A percentile compares a stretch with the other conserved stretches of the same genome.
Evolutionary conservation across 176 grass and related monocot genomes (phyloP).

Genomic region (Phragmites australis): DNA sequence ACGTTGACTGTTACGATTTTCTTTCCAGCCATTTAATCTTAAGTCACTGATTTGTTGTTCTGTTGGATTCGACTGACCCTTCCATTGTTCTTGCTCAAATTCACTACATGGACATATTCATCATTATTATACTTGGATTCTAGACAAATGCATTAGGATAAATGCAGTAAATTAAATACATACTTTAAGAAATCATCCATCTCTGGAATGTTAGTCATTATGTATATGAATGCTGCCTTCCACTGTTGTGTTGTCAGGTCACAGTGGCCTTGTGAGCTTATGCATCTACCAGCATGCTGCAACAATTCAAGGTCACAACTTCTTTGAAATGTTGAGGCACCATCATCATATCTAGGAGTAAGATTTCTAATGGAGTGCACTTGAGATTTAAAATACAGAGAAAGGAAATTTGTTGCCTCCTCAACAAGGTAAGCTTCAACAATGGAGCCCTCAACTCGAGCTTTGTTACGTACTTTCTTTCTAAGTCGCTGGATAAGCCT

Average conservation of each 20-base stretch:
- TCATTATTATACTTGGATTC: too few species aligned
- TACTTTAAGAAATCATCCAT: slow-evolving; percentile 7
- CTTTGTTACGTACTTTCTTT: not conserved
- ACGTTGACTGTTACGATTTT: not conserved
- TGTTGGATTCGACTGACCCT: not conserved
- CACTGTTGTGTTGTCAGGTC: not conserved
- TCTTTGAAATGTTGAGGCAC: not conserved
- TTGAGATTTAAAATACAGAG: not conserved
- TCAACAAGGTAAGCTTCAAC: not conserved
- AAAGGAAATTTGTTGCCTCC: not conserved
- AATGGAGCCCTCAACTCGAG: not conserved
- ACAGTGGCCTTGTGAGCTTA: not conserved
- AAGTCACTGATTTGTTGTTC: not conserved
- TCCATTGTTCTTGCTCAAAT: not conserved
- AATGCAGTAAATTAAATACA: too few species aligned
- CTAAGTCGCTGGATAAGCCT: not conserved
- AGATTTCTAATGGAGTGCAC: not conserved
- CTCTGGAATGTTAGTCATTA: not conserved
- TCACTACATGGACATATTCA: not conserved
- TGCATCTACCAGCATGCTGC: not conserved
- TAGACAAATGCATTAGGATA: too few species aligned
- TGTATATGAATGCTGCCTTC: not conserved
- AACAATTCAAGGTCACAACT: not conserved
- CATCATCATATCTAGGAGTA: not conserved
- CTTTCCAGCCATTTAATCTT: not conserved